phyloP scores from a whole-genome alignment of 2,329 filamentous ascomycete species.

The Cercospora citrullina region DNA sequence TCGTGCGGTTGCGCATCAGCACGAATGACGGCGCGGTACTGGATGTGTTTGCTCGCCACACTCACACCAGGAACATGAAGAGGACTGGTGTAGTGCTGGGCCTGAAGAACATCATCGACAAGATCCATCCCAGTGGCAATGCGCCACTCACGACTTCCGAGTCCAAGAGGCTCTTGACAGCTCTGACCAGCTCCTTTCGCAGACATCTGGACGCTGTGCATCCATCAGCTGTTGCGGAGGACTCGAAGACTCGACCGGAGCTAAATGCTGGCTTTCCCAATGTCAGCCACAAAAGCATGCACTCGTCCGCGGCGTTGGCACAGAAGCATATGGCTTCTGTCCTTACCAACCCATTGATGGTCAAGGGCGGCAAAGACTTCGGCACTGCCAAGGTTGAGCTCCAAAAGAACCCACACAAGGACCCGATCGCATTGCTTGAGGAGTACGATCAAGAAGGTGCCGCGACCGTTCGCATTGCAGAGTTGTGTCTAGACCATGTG shows the following conservation, averaged over 20 bases:
- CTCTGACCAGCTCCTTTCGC: slow-evolving; percentile 64
- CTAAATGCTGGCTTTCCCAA: background rate
- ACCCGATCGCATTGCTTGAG: slow-evolving; percentile 46
- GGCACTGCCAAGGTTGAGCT: slow-evolving; percentile 34
- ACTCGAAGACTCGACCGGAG: slow-evolving; percentile 10
- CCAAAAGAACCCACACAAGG: slow-evolving; percentile 30
- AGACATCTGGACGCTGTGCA: slow-evolving; percentile 62
- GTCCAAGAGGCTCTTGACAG: slow-evolving; percentile 59
- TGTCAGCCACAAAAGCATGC: slow-evolving; percentile 16
- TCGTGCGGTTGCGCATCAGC: background rate
- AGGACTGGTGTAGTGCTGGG: slow-evolving; percentile 48
- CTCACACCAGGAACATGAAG: slow-evolving; percentile 49
- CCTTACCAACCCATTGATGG: slow-evolving; percentile 53
- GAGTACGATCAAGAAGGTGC: slow-evolving; percentile 42
- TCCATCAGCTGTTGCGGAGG: slow-evolving; percentile 41
- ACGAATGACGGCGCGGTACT: background rate
- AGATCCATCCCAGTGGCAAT: slow-evolving; percentile 50
- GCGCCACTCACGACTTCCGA: slow-evolving; percentile 58
- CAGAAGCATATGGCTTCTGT: slow-evolving; percentile 53
- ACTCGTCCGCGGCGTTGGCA: slow-evolving; percentile 43
- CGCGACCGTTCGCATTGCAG: slow-evolving; percentile 43
- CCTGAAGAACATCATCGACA: slow-evolving; percentile 54
- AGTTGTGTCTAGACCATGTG: slow-evolving; percentile 42
- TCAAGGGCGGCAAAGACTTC: slow-evolving; percentile 19
- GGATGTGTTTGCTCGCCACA: slow-evolving; percentile 25